Evolutionary conservation across 208 protist genomes (phyloP), one percentile per base, ranked within the genome.

Genomic region (Trypanosoma caninum): DNA sequence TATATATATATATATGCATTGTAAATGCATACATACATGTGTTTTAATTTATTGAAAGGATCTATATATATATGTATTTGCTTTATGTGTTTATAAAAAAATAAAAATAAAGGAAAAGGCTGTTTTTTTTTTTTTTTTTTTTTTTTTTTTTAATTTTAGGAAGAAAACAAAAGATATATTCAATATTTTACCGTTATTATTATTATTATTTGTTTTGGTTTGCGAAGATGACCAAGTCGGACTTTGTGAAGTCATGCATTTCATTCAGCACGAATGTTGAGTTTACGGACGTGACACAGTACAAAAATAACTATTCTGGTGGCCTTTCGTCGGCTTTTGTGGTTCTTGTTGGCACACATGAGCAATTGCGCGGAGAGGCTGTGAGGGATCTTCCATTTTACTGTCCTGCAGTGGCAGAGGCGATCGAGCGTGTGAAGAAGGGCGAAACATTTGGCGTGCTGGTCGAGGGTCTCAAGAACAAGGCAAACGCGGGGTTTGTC

Each of bases 331-430:
- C 76, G 10, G 1, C 65, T 11, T 61, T 74, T 57, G 76, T 72
- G 16, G 59, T 90, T 33, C 68, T 90, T n/a, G 64, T 90, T 25
- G 83, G 83, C 51, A 72, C 76, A 23, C 52, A 52, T 16, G 74
- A 34, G 31, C 70, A 82, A 61, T 67, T 85, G 51, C 60, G 74
- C 47, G 73, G 78, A 18, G 62, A 31, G 20, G 57, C 67, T 3
- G 74, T 85, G 55, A 35, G 73, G 48, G 37, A 55, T 5, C 31
- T 85, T 38, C 79, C 69, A 16, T 68, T 87, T 35, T 87, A 87
- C 66, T 73, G 65, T 59, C 65, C 76, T 11, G 65, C 64, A 25
- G 77, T 90, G 7, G 83, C 79, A 13, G 79, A 80, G 47, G 83
- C 77, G 16, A 69, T 90, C 33, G 28, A 25, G 38, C 77, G 73